Base-by-base conservation (phyloP, 2,329 filamentous ascomycete species). In the Cladophialophora carrionii region DNA sequence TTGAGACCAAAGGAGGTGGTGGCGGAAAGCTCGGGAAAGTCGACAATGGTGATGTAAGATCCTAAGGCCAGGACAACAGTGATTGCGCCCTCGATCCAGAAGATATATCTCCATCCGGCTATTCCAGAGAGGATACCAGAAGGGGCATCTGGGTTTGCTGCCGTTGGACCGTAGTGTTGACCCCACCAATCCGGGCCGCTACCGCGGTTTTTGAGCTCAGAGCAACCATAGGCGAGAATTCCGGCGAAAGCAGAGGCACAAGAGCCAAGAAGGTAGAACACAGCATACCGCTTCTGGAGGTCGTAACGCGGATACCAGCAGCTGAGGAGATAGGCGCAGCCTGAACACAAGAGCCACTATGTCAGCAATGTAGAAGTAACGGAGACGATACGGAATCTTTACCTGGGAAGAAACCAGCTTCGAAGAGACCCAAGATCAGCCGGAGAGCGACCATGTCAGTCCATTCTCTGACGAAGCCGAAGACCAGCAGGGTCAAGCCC, bases 321-420 rank as follows among this genome's bases (percentile, higher is more conserved):
- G 66, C 85, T 88, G 20, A 92, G 82, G 5, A 91, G 78, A 72
- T 90, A 91, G 0, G 90, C 87, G 57, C 85, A 88, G 59, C 85
- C 85, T 0, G 87, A 2, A 41, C 87, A 75, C 90, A 90, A 75
- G 88, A 55, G 20, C 48, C 90, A 0, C 31, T 26, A 49, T 49
- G 46, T 26, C n/a, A 26, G 46, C 20, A 17, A 17, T 49, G 4
- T 49, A 14, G 4, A 51, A 22, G 43, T 24, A 37, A 20, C 6
- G 17, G 34, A 5, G 14, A 55, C 34, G 37, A 48, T 4, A 22
- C 6, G 14, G 37, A 29, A 22, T 3, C 48, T 62, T 48, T 57
- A 68, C 85, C 85, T 0, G 88, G 88, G 75, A 91, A 91, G 76
- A 89, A 90, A 0, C 88, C 80, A 63, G 76, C 85, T 74, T 91